Evolutionary conservation across 371 early-diverging fungal species (phyloP), one percentile per base, ranked within the genome.

Genomic region (Coemansia sp.): DNA sequence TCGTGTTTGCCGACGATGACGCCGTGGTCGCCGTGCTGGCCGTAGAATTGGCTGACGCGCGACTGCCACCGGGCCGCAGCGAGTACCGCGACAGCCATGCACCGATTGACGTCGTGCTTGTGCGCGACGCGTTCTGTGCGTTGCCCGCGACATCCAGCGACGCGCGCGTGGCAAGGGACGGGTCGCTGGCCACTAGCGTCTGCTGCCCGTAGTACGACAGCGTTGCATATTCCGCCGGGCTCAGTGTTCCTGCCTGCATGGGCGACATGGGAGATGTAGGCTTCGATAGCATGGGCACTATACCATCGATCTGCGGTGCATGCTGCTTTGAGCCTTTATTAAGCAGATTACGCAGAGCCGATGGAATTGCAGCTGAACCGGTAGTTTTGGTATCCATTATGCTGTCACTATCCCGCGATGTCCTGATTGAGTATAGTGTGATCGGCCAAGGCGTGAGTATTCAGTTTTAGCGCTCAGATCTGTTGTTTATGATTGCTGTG

Each of bases 271-370:
- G 33, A 33, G 33, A 33, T 33, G 33, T 33, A 33, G 70, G 70
- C 70, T 73, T 73, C 33, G 71, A 69, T 50, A 69, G 52, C 50
- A 56, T 26, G 40, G 59, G 72, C 77, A 75, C 77, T 75, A 75
- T 75, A 75, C 77, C 72, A 37, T 62, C 77, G 77, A 77, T 77
- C 77, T 65, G 77, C 77, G 77, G 55, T 65, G 72, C 72, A 65
- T 71, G 68, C 62, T 75, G 71, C 39, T 62, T 63, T 26, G 64
- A 39, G 9, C 77, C 67, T 30, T 77, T 72, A 25, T 62, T 59
- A 51, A 73, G 77, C 39, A 77, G 72, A 55, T 72, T 71, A 56
- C 77, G 77, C 48, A 77, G 66, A 39, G 72, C 77, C 26, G 72
- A 62, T 14, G 77, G 77, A 52, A 77, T 71, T 44, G 62, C 72